phyloP scores from a whole-genome alignment of 2,329 filamentous ascomycete genomes.

The Penicillium sp. region DNA sequence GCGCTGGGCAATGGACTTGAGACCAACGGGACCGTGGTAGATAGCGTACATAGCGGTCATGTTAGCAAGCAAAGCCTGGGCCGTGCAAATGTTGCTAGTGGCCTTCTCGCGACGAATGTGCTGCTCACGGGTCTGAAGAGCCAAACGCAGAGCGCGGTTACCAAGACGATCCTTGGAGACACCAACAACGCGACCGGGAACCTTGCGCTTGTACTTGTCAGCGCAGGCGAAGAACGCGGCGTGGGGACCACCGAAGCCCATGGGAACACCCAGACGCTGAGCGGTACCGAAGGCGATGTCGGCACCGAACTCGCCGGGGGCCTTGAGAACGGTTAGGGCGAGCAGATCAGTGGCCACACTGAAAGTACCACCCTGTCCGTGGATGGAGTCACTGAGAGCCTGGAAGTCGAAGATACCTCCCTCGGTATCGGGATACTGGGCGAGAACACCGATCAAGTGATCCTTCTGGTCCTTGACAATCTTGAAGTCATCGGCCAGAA shows the following conservation, averaged over 20 bases:
- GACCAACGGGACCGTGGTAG: conserved; percentile 83
- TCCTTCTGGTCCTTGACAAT: conserved; percentile 73
- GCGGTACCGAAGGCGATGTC: conserved; percentile 94
- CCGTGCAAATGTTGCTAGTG: conserved; percentile 96
- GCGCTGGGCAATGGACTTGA: conserved; percentile 80
- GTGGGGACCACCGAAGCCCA: conserved; percentile 92
- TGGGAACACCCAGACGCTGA: conserved; percentile 86
- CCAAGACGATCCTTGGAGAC: conserved; percentile 89
- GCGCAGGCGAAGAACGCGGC: conserved; percentile 93
- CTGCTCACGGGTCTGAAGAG: conserved; percentile 91
- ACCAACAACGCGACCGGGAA: conserved; percentile 86
- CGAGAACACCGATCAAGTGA: conserved; percentile 82
- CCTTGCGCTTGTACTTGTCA: conserved; percentile 91
- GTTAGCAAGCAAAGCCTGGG: conserved; percentile 89
- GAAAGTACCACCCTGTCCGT: conserved; percentile 75
- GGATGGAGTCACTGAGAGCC: conserved; percentile 71
- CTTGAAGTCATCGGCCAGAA: conserved; percentile 65
- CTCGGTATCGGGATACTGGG: conserved; percentile 92
- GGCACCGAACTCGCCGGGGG: conserved; percentile 90
- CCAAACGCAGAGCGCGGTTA: conserved; percentile 76
- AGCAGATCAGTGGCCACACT: conserved; percentile 88
- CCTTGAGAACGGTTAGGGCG: conserved; percentile 81
- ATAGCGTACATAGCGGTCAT: conserved; percentile 95
- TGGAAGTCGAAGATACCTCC: conserved; percentile 78
- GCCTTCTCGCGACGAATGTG: conserved; percentile 96